Evolutionary conservation across 306 rosid species (phyloP).

Genomic region (Lablab purpureus): DNA sequence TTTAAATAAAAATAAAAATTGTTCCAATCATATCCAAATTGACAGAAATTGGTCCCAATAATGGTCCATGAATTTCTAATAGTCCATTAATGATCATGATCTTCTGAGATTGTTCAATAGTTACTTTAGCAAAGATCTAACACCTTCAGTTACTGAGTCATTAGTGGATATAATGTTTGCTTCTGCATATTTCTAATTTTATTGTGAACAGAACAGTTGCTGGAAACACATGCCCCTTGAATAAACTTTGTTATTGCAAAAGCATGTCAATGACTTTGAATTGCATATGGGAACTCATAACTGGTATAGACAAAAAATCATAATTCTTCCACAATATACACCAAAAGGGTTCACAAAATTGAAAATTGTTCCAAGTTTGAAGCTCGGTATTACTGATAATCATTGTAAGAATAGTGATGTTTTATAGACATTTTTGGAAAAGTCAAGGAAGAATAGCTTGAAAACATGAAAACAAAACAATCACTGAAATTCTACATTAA

Average conservation of each 20-base stretch:
- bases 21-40: not conserved
- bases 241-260: not conserved
- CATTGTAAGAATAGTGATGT: not conserved
- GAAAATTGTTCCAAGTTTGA: not conserved
- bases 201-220: no score
- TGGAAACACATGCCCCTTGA: not conserved
- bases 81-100: no score
- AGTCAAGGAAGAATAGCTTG: not conserved
- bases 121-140: no score
- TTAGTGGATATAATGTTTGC: no score
- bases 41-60: not conserved
- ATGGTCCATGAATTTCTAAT: no score
- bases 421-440: not conserved
- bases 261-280: no score
- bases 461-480: not conserved
- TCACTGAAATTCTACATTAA: not conserved
- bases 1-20: no score
- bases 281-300: not conserved
- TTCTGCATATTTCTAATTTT: no score
- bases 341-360: not conserved
- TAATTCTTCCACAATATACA: not conserved
- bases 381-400: not conserved
- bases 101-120: no score
- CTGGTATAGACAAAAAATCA: not conserved
- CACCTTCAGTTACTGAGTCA: no score